Evolutionary conservation across 345 rosid genomes (phyloP).

Genomic region (Rhizophora apiculata): DNA sequence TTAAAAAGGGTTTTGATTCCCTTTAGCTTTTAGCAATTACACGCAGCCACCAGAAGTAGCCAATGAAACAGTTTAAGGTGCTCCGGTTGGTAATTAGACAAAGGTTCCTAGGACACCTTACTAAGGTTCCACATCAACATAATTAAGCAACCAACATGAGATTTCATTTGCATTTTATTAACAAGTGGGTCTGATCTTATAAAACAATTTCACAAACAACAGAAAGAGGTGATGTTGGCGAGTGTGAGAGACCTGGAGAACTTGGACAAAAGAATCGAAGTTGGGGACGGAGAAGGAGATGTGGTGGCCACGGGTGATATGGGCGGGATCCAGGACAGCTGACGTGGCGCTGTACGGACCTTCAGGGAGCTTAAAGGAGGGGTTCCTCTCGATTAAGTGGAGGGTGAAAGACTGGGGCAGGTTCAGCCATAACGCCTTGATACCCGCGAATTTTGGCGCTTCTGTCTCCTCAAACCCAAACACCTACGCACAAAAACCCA

Average conservation of each 20-base stretch:
- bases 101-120: too few species aligned
- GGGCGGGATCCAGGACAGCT: constrained; percentile 56
- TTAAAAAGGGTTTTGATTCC: too few species aligned
- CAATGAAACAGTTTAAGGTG: too few species aligned
- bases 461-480: constrained; percentile 80
- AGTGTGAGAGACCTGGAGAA: constrained; percentile 57
- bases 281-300: constrained; percentile 75
- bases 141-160: too few species aligned
- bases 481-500: background rate
- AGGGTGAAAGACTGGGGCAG: constrained; percentile 55
- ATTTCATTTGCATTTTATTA: too few species aligned
- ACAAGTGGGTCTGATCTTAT: too few species aligned
- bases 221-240: background rate
- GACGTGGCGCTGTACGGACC: constrained; percentile 72
- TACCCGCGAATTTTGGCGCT: constrained; percentile 59
- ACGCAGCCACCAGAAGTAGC: too few species aligned
- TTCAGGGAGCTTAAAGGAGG: constrained; percentile 70
- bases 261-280: constrained; percentile 57
- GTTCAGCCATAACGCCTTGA: constrained; percentile 81
- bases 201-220: background rate
- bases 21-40: too few species aligned
- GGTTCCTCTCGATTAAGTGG: constrained; percentile 74
- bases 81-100: too few species aligned
- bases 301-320: constrained; percentile 78
- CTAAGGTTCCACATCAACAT: too few species aligned